Percentiles rank a stretch among this genome's conserved stretches.
Conservation (phyloP, 2,329 filamentous ascomycete species). For the Fusarium nelsonii region DNA sequence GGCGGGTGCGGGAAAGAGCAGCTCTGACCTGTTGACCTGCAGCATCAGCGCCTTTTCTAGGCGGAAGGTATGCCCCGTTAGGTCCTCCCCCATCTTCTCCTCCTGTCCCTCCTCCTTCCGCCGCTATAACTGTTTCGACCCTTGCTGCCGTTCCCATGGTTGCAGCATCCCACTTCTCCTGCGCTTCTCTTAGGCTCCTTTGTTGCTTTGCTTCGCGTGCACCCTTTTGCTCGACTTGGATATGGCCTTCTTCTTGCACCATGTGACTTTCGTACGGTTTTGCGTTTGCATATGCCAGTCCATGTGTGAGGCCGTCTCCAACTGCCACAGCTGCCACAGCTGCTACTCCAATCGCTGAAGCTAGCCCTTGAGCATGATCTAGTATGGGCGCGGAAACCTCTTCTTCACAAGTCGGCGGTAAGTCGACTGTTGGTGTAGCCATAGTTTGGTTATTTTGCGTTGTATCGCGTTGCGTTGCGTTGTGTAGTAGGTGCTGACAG, state of each 20-base stretch:
- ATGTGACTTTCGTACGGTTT: conserved; percentile 17
- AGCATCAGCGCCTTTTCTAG: conserved; percentile 41
- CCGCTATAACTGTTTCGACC: conserved; percentile 34
- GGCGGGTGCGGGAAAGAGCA: conserved; percentile 39
- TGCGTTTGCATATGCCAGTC: conserved; percentile 22
- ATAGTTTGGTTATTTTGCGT: conserved; percentile 10
- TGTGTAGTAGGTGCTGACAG: conserved; percentile 2
- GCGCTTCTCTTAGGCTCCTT: conserved; percentile 38
- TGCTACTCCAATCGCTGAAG: conserved; percentile 45
- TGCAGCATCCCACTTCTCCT: conserved; percentile 43
- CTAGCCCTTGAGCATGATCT: conserved; percentile 45
- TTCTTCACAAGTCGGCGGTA: conserved; percentile 45
- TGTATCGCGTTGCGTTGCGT: conserved; percentile 2
- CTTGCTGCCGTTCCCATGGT: conserved; percentile 34
- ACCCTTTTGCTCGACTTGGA: conserved; percentile 6
- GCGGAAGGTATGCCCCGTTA: conserved; percentile 35
- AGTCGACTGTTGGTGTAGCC: conserved; percentile 47
- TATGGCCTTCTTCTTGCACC: conserved; percentile 11
- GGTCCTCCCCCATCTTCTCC: conserved; percentile 11
- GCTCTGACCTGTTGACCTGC: conserved; percentile 40
- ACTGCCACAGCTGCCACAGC: conserved; percentile 44
- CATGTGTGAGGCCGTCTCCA: conserved; percentile 28
- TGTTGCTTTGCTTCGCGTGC: conserved; percentile 38
- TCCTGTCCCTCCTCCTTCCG: conserved; percentile 24
- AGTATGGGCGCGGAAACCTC: conserved; percentile 43